Evolutionary conservation across 2,329 filamentous ascomycete genomes (phyloP).

Genomic region (Ascochyta clinopodiicola): DNA sequence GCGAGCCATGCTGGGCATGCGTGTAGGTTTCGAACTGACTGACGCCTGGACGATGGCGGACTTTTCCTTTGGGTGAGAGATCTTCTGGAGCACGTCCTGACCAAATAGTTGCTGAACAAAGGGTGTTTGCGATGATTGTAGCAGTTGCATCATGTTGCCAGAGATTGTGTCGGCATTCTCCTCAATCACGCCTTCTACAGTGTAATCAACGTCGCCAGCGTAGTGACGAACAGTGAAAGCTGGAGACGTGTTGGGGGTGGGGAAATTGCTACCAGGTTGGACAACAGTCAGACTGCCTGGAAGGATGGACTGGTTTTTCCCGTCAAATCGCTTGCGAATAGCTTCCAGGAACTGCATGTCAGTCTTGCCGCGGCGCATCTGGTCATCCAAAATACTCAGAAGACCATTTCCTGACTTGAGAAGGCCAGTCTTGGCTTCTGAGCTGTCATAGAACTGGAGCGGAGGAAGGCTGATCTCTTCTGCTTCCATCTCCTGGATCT

Average conservation of each 20-base stretch:
- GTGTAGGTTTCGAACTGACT: slow-evolving; percentile 92
- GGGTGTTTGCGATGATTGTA: slow-evolving; percentile 84
- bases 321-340: slow-evolving; percentile 88
- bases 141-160: slow-evolving; percentile 92
- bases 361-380: slow-evolving; percentile 85
- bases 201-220: slow-evolving; percentile 95
- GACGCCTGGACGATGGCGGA: slow-evolving; percentile 93
- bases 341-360: slow-evolving; percentile 92
- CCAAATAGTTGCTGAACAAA: slow-evolving; percentile 92
- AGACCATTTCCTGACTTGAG: slow-evolving; percentile 92
- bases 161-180: slow-evolving; percentile 97
- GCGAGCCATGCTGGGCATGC: slow-evolving; percentile 90
- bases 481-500: slow-evolving; percentile 89
- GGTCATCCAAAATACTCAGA: slow-evolving; percentile 93
- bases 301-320: slow-evolving; percentile 88
- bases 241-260: slow-evolving; percentile 79
- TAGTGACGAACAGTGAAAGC: slow-evolving; percentile 94
- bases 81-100: slow-evolving; percentile 91
- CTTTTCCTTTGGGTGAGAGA: slow-evolving; percentile 90
- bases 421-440: slow-evolving; percentile 88
- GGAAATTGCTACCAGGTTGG: slow-evolving; percentile 87
- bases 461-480: slow-evolving; percentile 90
- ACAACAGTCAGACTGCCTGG: slow-evolving; percentile 77
- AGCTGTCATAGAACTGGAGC: slow-evolving; percentile 98
- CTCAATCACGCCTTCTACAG: slow-evolving; percentile 83